These are phyloP conservation scores for Theobroma grandiflorum DNA, from an alignment of 441 rosid genomes.

Conservation along the genomic window DNA sequence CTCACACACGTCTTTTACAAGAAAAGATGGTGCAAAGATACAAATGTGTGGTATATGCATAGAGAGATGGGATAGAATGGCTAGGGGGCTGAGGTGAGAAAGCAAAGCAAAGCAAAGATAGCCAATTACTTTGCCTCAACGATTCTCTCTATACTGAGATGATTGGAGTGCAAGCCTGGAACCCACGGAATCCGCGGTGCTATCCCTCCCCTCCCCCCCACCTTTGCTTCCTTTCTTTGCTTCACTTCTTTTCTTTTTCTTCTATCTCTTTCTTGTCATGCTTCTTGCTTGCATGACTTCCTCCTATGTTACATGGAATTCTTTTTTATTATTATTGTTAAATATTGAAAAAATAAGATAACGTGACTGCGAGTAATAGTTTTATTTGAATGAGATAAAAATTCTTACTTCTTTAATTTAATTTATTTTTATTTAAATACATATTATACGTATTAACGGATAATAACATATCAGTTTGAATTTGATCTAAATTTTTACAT, in stretches of 20 bases:
- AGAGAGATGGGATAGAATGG: neutral
- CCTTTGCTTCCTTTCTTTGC: neutral
- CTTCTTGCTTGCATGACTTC: neutral
- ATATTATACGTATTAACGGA: no score
- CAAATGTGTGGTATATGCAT: neutral
- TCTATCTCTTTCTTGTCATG: neutral
- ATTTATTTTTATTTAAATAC: no score
- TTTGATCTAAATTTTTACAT: no score
- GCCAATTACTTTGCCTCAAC: constrained; percentile 40
- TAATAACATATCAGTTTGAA: no score
- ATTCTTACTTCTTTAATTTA: no score
- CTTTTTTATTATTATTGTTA: neutral
- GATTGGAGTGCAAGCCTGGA: constrained; percentile 71
- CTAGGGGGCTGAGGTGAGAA: neutral
- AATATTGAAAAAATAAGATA: no score
- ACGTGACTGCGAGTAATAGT: no score
- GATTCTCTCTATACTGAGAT: constrained; percentile 33
- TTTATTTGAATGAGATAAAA: neutral
- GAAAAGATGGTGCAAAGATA: neutral
- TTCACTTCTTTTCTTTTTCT: neutral
- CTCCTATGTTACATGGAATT: neutral
- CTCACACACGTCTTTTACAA: neutral
- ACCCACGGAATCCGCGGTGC: constrained; percentile 62
- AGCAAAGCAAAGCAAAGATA: constrained; percentile 11
- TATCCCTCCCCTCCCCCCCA: neutral